These are phyloP conservation scores for Fusarium circinatum DNA, from an alignment of 2,329 filamentous ascomycete genomes.

Conservation along the genomic window DNA sequence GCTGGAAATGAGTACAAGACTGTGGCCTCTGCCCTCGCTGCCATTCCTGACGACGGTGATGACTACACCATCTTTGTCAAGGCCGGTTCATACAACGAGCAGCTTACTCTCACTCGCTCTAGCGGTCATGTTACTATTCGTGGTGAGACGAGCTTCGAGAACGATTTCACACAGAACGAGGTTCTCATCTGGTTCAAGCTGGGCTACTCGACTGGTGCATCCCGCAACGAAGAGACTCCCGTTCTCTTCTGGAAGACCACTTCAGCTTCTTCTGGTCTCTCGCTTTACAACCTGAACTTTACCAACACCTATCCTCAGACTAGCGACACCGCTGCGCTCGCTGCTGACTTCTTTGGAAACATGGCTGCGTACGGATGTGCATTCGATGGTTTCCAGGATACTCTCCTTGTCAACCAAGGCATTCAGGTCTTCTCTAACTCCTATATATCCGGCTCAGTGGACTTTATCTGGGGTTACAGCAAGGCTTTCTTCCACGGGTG, in stretches of 20 bases:
- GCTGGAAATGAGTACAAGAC: constrained; percentile 52
- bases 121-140: constrained; percentile 31
- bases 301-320: constrained; percentile 58
- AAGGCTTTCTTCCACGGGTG: constrained; percentile 52
- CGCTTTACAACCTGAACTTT: constrained; percentile 69
- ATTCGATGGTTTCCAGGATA: constrained; percentile 61
- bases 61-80: constrained; percentile 41
- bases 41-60: constrained; percentile 46
- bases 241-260: constrained; percentile 59
- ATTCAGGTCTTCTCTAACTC: constrained; percentile 58
- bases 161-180: constrained; percentile 37
- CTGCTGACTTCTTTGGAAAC: constrained; percentile 48
- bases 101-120: constrained; percentile 27
- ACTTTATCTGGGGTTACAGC: constrained; percentile 46
- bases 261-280: constrained; percentile 56
- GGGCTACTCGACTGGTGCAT: constrained; percentile 49
- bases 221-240: constrained; percentile 55
- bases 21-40: constrained; percentile 55
- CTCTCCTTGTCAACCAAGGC: constrained; percentile 57
- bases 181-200: constrained; percentile 35
- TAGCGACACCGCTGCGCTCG: constrained; percentile 55
- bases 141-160: constrained; percentile 36
- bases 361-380: constrained; percentile 54
- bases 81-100: constrained; percentile 39
- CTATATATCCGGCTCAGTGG: constrained; percentile 45